phyloP scores from a whole-genome alignment of 257 asterid genomes.

The Solanum paucissectum region DNA sequence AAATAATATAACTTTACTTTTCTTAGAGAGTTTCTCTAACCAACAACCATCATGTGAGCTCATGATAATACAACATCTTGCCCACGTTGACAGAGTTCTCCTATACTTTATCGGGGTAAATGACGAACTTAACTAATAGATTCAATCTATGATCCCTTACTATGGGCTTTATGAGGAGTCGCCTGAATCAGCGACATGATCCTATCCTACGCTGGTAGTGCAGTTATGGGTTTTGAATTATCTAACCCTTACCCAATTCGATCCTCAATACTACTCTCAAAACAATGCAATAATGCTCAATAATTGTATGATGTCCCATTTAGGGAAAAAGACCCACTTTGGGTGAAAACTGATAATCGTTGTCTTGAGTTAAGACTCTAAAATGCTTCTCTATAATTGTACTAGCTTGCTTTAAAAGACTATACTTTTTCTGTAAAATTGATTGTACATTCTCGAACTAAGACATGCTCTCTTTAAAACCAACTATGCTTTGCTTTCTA shows the following conservation, averaged over 20 bases:
- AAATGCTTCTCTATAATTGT: neutral
- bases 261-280: neutral
- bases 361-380: neutral
- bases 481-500: neutral
- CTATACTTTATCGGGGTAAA: neutral
- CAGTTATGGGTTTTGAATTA: too few species aligned
- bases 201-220: neutral
- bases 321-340: neutral
- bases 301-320: neutral
- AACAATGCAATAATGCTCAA: neutral
- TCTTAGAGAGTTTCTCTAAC: neutral
- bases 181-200: neutral
- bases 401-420: neutral
- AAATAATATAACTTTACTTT: neutral
- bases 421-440: too few species aligned
- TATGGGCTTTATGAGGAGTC: neutral
- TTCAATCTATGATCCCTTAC: neutral
- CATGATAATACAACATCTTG: neutral
- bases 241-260: neutral
- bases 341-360: neutral
- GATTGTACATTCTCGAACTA: neutral
- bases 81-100: neutral
- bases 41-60: neutral
- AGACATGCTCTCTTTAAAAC: neutral
- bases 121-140: neutral